These are phyloP conservation scores for Cardamine resedifolia DNA, from an alignment of 345 rosid genomes.

Conservation along the genomic window DNA sequence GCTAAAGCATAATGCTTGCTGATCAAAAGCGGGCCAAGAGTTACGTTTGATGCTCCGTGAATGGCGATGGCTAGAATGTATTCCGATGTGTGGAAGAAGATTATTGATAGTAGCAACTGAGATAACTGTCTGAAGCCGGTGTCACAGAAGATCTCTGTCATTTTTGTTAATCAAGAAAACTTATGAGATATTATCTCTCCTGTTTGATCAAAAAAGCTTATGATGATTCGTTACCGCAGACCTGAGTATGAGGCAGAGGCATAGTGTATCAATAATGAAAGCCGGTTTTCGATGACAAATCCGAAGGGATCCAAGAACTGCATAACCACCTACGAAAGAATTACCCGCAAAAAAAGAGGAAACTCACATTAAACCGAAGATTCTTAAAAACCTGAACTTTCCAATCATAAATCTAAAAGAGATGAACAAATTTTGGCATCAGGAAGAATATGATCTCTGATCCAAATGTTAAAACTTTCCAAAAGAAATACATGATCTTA, in stretches of 20 bases:
- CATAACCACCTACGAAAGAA: constrained; percentile 13
- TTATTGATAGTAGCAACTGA: constrained; percentile 47
- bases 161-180: constrained; percentile 19
- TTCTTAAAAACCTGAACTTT: background rate
- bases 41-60: constrained; percentile 55
- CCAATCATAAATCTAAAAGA: background rate
- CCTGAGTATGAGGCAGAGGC: constrained; percentile 40
- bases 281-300: background rate
- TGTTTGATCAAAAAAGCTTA: background rate
- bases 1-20: constrained; percentile 56
- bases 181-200: background rate
- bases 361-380: background rate
- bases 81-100: constrained; percentile 63
- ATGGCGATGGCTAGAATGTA: constrained; percentile 46
- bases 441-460: background rate
- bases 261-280: constrained; percentile 22
- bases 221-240: constrained; percentile 14
- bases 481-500: background rate
- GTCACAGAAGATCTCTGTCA: constrained; percentile 50
- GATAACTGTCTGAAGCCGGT: constrained; percentile 50
- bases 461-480: background rate
- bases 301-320: constrained; percentile 5
- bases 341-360: background rate
- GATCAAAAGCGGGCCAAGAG: constrained; percentile 52
- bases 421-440: background rate